phyloP scores from a whole-genome alignment of 306 rosid species.

The Sicyos baderoa region DNA sequence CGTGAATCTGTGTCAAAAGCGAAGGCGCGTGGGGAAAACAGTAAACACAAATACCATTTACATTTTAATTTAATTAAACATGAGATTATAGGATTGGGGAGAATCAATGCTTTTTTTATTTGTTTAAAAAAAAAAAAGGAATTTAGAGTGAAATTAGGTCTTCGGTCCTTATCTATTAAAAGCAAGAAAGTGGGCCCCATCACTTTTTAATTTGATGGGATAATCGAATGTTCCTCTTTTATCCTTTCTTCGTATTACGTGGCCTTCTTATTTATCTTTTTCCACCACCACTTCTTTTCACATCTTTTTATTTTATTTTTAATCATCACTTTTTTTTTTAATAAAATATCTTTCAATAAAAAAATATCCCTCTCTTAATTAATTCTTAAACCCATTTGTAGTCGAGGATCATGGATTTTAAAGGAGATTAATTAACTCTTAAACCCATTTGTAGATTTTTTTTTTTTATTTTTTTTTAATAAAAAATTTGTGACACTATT shows the following conservation, averaged over 20 bases:
- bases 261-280: not conserved
- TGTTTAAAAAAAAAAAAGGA: not conserved
- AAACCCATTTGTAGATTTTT: no score
- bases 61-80: not conserved
- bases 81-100: not conserved
- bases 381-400: conserved; percentile 2
- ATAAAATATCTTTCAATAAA: not conserved
- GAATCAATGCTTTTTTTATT: not conserved
- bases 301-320: not conserved
- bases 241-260: not conserved
- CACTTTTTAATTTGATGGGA: conserved; percentile 17
- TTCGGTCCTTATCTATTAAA: conserved; percentile 17
- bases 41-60: not conserved
- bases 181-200: conserved; percentile 5
- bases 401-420: no score
- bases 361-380: not conserved
- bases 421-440: no score
- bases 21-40: not conserved
- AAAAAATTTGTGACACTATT: no score
- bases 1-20: not conserved
- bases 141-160: conserved; percentile 1
- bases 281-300: not conserved
- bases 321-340: no score
- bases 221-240: conserved; percentile 18
- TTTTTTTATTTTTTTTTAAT: no score